A percentile compares a stretch with the other conserved stretches of the same genome.
Conservation (phyloP, 208 protist genomes). For the Tetramitus jugosus region DNA sequence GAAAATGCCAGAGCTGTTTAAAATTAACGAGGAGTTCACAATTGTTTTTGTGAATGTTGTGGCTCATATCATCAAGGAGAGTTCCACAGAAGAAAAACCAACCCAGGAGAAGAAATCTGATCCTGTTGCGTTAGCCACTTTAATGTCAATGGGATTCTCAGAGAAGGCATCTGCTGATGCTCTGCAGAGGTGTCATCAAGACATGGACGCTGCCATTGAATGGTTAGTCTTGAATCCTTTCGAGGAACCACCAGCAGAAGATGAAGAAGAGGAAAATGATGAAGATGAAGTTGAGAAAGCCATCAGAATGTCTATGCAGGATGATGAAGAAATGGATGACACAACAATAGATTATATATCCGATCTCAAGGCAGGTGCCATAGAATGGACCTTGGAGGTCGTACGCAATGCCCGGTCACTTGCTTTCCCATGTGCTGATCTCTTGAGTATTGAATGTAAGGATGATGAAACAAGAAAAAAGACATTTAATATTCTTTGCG, state of each 20-base stretch:
- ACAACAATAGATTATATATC: not conserved
- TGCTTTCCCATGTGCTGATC: not conserved
- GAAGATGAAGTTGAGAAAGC: not conserved
- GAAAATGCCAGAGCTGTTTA: not conserved
- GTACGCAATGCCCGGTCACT: not conserved
- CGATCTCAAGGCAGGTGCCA: not conserved
- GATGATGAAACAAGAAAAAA: not conserved
- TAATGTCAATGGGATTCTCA: not conserved
- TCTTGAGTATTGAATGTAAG: not conserved
- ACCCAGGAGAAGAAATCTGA: not conserved
- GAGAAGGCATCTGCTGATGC: not conserved
- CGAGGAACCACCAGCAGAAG: not conserved
- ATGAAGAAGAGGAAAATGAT: constrained; percentile 5
- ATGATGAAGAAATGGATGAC: not conserved
- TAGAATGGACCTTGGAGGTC: not conserved
- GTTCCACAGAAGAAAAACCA: not conserved
- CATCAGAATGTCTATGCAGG: not conserved
- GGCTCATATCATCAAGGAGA: not conserved
- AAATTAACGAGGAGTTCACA: not conserved
- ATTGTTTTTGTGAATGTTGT: not conserved
- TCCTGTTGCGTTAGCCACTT: not conserved
- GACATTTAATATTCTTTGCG: not conserved
- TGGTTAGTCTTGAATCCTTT: not conserved
- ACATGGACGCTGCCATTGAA: not conserved
- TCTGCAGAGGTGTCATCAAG: not conserved